Evolutionary conservation across 129 eudicot species (phyloP), one percentile per base, ranked within the genome.

Genomic region (Erigeron canadensis): DNA sequence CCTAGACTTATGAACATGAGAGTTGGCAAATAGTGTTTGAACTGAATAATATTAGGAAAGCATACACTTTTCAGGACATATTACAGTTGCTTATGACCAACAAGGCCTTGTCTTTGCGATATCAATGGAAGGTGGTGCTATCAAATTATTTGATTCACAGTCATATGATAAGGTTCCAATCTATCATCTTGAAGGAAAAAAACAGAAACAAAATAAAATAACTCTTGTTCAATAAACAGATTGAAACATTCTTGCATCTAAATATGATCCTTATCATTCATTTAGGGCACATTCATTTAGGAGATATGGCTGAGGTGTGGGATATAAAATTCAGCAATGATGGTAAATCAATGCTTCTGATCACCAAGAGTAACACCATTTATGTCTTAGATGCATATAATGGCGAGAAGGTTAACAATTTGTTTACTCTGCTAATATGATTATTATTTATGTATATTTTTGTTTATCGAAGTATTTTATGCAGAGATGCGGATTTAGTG

Each of bases 111-210:
- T 94, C 44, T 94, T 94, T 89, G 98, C 96, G 4, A 97, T 94
- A 78, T 88, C 97, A 43, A 93, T 94, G 98, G 98, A 94, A 87
- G 98, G 98, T 64, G 96, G 98, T 72, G 98, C 95, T 76, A 82
- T 94, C 73, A 94, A 89, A 75, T 67, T 94, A 73, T 94, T 94
- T 63, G 98, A 94, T 78, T 94, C 98, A 39, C 81, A 96, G 18
- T 89, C 96, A 8, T 94, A 83, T 77, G 98, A 94, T 81, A 94
- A 94, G 96, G 98, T 94, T 79, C 46, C 55, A 40, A 56, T 39
- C 64, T 62, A 59, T n/a, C n/a, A n/a, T 72, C 50, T 15, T 41
- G 37, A 7, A 23, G 50, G 41, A 2, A 60, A 70, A 40, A 18
- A 61, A 38, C 42, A 58, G 48, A 45, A 38, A 43, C 13, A 22